A percentile compares a stretch with the other conserved stretches of the same genome.
These are phyloP conservation scores for Lipomyces chichibuensis DNA, from an alignment of 805 yeast species.

Conservation along the genomic window DNA sequence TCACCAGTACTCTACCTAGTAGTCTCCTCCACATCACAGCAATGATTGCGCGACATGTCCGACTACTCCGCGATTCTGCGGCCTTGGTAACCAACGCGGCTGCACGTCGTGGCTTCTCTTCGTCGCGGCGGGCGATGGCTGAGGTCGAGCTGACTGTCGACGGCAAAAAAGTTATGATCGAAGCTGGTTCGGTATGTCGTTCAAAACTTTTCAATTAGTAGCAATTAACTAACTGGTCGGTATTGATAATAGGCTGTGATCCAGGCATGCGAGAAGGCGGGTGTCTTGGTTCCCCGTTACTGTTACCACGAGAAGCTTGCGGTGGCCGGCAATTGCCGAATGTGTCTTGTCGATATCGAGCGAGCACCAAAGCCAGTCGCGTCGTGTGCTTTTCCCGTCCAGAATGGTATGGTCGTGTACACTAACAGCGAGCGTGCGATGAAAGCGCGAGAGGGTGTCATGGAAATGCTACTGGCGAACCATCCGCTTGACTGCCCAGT, in stretches of 20 bases:
- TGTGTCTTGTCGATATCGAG: conserved; percentile 90
- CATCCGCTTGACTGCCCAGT: conserved; percentile 93
- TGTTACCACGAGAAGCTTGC: conserved; percentile 91
- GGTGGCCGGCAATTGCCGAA: conserved; percentile 89
- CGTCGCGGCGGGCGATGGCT: conserved; percentile 47
- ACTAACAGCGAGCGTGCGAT: conserved; percentile 77
- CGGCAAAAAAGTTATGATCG: conserved; percentile 74
- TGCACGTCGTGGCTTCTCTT: conserved; percentile 43
- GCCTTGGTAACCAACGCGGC: neutral
- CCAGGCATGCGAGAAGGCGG: conserved; percentile 91
- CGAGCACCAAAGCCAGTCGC: conserved; percentile 88
- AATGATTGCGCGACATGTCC: conserved; percentile 29
- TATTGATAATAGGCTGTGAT: conserved; percentile 57
- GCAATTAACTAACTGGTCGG: neutral
- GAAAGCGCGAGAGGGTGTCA: conserved; percentile 86
- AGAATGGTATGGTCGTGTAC: conserved; percentile 82
- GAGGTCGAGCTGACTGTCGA: conserved; percentile 64
- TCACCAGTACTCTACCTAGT: neutral
- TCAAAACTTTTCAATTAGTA: neutral
- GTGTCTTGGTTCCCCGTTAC: conserved; percentile 83
- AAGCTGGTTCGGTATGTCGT: conserved; percentile 63
- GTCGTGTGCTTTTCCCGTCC: conserved; percentile 91
- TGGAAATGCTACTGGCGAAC: conserved; percentile 83
- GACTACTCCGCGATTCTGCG: conserved; percentile 18
- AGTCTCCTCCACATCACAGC: neutral